These are phyloP conservation scores for Alloteropsis semialata DNA, from an alignment of 176 grass and related monocot species.

Conservation along the genomic window DNA sequence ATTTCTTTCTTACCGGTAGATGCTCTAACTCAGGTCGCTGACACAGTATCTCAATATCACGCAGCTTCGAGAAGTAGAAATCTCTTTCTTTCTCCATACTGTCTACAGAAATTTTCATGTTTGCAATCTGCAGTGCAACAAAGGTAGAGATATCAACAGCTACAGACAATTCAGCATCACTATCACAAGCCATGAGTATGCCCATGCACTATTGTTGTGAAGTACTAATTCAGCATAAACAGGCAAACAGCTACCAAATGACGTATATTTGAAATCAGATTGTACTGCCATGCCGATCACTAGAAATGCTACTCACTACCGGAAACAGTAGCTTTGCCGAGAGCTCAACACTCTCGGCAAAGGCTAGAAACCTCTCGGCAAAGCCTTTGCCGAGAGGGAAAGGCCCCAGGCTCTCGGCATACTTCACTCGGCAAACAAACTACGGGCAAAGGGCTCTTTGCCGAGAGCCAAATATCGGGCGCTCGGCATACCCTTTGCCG, in stretches of 20 bases:
- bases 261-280: conserved; percentile 2
- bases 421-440: too few relatives aligned
- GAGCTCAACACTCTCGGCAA: too few relatives aligned
- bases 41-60: conserved; percentile 81
- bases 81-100: conserved; percentile 79
- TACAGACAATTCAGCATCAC: background rate
- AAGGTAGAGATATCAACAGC: conserved; percentile 1
- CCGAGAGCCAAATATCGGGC: too few relatives aligned
- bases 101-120: conserved; percentile 58
- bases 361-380: too few relatives aligned
- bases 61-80: conserved; percentile 86
- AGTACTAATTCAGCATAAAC: background rate
- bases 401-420: too few relatives aligned
- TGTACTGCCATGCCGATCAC: background rate
- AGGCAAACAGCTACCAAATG: background rate
- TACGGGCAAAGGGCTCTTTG: too few relatives aligned
- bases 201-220: background rate
- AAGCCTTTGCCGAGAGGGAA: too few relatives aligned
- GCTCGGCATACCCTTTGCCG: too few relatives aligned
- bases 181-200: too few relatives aligned
- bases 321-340: too few relatives aligned
- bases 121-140: conserved; percentile 50
- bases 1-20: conserved; percentile 54
- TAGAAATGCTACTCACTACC: background rate
- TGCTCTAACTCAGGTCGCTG: conserved; percentile 83